Base-by-base conservation (phyloP, 2,329 filamentous ascomycete genomes). In the Diaporthe sp. region DNA sequence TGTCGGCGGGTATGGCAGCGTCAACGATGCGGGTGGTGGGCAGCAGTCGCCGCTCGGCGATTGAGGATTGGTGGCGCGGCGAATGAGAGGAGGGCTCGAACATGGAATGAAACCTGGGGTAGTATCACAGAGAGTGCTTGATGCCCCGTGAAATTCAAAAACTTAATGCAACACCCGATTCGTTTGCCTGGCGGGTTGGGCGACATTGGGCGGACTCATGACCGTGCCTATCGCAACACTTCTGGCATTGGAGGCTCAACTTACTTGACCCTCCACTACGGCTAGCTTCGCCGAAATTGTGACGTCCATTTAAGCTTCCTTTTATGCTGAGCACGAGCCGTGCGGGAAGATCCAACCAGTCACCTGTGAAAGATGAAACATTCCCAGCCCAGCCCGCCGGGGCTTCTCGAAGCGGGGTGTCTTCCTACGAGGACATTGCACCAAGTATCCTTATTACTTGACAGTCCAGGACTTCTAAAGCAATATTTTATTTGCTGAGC, bases 1-100 rank as follows among this genome's bases (percentile, higher is more conserved):
- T 31, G 70, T 75, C 2, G 75, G 73, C 7, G 75, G 75, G 1
- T 75, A 49, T 57, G 75, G 75, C 2, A 77, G 69, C 17, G 68
- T 75, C 12, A 62, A 72, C 15, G 51, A 67, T 31, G 72, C 70
- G 13, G 70, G 57, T 37, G 57, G 57, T 46, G 70, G 19, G n/a
- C 70, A 73, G n/a, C 70, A 73, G 34, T 42, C 51, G 12, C 44
- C 70, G 58, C 46, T 73, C 59, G 44, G 49, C 22, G 25, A 25
- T 10, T 72, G 42, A 72, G 31, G 10, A 6, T 13, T 2, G 25
- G 25, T 3, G 61, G 7, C 2, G 6, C 42, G 8, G 61, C 42
- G 25, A 55, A 55, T 55, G 22, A 42, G 17, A 42, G 31, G 10
- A 19, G 17, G 15, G 58, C 22, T 17, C 15, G 10, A 49, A 42